Conservation (phyloP, 768 basidiomycete species). For the Macrolepiota dolichaula region DNA sequence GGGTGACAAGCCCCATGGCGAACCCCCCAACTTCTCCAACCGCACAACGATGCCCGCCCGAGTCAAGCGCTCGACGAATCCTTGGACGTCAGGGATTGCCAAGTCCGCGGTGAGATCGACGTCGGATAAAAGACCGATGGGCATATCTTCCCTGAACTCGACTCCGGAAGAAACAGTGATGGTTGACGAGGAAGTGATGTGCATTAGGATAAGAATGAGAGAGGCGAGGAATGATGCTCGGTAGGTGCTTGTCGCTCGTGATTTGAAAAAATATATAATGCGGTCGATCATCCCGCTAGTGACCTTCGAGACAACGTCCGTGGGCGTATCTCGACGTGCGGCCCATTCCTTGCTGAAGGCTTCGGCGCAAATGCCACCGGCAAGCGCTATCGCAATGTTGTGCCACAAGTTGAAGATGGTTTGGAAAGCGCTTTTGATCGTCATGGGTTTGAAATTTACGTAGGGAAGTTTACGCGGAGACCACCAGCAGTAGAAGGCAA, state of each 20-base stretch:
- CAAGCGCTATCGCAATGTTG: not conserved
- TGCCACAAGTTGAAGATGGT: constrained; percentile 2
- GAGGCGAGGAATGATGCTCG: not conserved
- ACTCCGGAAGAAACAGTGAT: constrained; percentile 1
- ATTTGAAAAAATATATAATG: not conserved
- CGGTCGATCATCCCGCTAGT: constrained; percentile 1
- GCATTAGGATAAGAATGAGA: not conserved
- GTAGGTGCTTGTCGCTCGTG: not conserved
- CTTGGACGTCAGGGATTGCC: not conserved
- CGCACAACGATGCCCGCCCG: not conserved
- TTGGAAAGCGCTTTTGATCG: not conserved
- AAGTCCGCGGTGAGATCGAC: constrained; percentile 1
- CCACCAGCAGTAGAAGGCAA: constrained; percentile 1
- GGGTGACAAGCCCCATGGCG: not conserved
- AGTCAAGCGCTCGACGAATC: not conserved
- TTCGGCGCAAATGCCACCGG: not conserved
- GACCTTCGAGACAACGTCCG: constrained; percentile 2
- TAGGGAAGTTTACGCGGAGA: not conserved
- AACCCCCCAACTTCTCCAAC: constrained; percentile 1
- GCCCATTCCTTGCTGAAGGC: constrained; percentile 8
- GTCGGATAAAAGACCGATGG: not conserved
- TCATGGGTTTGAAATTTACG: not conserved
- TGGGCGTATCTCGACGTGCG: not conserved
- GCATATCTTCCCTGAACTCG: not conserved
- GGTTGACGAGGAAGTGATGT: not conserved